Evolutionary conservation across 1,139 yeast species (phyloP).

Genomic region (Casaregolazyma lundiana): DNA sequence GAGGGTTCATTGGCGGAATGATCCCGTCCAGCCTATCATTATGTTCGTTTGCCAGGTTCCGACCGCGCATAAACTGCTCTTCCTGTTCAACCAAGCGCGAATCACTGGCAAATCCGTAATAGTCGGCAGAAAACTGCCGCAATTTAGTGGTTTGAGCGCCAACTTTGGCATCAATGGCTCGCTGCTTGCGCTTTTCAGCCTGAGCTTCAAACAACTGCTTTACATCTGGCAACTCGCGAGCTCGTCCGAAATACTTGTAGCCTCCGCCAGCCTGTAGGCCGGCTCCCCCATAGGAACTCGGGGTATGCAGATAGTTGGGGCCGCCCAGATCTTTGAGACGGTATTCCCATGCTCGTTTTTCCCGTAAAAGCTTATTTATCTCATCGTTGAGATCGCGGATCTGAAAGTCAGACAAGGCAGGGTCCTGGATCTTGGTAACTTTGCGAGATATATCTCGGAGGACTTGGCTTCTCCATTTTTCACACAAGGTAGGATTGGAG

Average conservation of each 20-base stretch:
- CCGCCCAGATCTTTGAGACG: slow-evolving; percentile 69
- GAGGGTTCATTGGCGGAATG: slow-evolving; percentile 28
- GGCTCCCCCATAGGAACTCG: slow-evolving; percentile 26
- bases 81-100: slow-evolving; percentile 29
- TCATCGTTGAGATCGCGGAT: slow-evolving; percentile 73
- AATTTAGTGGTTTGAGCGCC: slow-evolving; percentile 22
- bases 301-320: slow-evolving; percentile 43
- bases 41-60: background rate
- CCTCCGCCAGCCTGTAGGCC: slow-evolving; percentile 42
- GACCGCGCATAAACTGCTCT: slow-evolving; percentile 17
- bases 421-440: slow-evolving; percentile 62
- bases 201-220: slow-evolving; percentile 44
- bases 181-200: slow-evolving; percentile 19
- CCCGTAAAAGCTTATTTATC: slow-evolving; percentile 62
- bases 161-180: slow-evolving; percentile 19
- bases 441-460: slow-evolving; percentile 59
- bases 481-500: slow-evolving; percentile 60
- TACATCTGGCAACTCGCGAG: slow-evolving; percentile 75
- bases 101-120: slow-evolving; percentile 47
- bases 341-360: slow-evolving; percentile 73
- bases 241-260: slow-evolving; percentile 76
- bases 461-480: slow-evolving; percentile 66
- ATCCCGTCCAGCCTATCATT: slow-evolving; percentile 14
- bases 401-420: slow-evolving; percentile 52
- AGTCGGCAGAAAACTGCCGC: slow-evolving; percentile 33